phyloP scores from a whole-genome alignment of 148 eudicot species.

The Cornus controversa region DNA sequence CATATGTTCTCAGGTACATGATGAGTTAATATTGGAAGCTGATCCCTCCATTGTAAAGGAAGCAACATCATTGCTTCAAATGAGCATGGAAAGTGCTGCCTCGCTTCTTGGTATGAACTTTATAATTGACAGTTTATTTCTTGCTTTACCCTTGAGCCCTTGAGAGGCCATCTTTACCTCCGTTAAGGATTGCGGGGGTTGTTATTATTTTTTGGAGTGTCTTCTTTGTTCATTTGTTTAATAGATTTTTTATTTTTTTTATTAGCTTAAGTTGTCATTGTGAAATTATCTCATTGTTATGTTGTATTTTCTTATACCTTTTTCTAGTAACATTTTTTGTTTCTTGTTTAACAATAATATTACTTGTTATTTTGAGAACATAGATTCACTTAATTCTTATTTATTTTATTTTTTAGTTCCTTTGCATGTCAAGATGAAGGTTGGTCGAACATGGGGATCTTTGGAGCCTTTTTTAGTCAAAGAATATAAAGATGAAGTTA shows the following conservation, averaged over 20 bases:
- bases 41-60: constrained; percentile 70
- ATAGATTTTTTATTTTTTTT: not conserved
- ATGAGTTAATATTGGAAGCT: constrained; percentile 88
- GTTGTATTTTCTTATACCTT: not conserved
- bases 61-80: constrained; percentile 70
- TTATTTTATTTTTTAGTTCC: constrained; percentile 61
- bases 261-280: not conserved
- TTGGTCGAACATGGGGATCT: constrained; percentile 93
- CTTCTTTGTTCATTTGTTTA: not conserved
- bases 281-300: not conserved
- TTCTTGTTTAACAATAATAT: not conserved
- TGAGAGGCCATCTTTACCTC: not conserved
- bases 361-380: not conserved
- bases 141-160: not conserved
- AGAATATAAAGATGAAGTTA: constrained; percentile 3
- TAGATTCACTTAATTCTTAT: constrained; percentile 1
- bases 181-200: not conserved
- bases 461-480: constrained; percentile 60
- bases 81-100: constrained; percentile 84
- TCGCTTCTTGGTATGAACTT: constrained; percentile 66
- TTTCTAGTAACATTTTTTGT: not conserved
- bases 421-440: constrained; percentile 74
- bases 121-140: not conserved
- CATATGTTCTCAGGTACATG: constrained; percentile 66
- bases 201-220: not conserved